Evolutionary conservation across 164 flowering plant genomes (phyloP).

Genomic region (Vitis rupestris): DNA sequence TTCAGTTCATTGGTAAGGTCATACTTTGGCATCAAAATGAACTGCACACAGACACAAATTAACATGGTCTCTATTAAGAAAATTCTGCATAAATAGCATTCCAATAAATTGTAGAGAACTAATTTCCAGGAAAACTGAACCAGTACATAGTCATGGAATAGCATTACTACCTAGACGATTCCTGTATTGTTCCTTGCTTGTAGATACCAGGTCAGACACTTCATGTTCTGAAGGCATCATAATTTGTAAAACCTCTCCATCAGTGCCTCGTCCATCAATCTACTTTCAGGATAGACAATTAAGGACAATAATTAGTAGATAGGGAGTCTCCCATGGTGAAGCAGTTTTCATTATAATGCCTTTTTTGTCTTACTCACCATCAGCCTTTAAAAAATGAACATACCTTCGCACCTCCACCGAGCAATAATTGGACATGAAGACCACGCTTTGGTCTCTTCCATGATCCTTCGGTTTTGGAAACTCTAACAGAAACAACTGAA

Average conservation of each 20-base stretch:
- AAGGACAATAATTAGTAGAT: neutral
- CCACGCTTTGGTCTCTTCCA: constrained; percentile 81
- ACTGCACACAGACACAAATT: too few species aligned
- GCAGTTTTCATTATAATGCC: too few species aligned
- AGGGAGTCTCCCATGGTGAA: too few species aligned
- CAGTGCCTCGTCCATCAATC: constrained; percentile 80
- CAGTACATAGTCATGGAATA: neutral
- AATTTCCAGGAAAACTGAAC: neutral
- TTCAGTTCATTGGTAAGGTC: too few species aligned
- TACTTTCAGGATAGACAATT: constrained; percentile 22
- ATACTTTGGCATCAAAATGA: too few species aligned
- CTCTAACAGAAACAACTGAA: constrained; percentile 64
- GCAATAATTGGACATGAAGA: constrained; percentile 68
- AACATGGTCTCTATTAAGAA: neutral
- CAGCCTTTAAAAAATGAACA: constrained; percentile 4
- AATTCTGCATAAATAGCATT: neutral
- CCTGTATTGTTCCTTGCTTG: constrained; percentile 44
- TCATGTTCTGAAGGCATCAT: constrained; percentile 66
- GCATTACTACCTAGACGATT: constrained; percentile 52
- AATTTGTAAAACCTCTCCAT: constrained; percentile 76
- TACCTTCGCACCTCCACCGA: constrained; percentile 86
- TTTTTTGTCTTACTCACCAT: neutral
- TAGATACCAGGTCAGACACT: constrained; percentile 40
- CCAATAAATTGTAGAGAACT: neutral
- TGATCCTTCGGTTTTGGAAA: constrained; percentile 74